Percentiles rank a stretch among this genome's conserved stretches.
Evolutionary conservation across 2,329 filamentous ascomycete species (phyloP).

Genomic region (Phialophora chinensis): DNA sequence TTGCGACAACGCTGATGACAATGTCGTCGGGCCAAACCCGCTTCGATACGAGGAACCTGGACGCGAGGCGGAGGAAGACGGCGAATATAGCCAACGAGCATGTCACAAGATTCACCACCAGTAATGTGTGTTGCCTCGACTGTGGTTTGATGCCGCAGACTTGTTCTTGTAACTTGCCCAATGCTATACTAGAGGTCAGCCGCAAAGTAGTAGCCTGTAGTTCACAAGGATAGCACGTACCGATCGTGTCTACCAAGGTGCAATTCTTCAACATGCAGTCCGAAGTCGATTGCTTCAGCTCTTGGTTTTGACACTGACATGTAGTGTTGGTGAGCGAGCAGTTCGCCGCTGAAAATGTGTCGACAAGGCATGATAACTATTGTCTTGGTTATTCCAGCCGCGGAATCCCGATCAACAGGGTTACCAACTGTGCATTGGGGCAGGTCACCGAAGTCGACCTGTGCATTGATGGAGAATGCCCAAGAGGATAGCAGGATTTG

Average conservation of each 20-base stretch:
- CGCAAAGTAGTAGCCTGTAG: not conserved
- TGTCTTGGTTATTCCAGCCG: not conserved
- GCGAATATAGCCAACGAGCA: not conserved
- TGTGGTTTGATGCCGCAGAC: not conserved
- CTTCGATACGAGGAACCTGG: not conserved
- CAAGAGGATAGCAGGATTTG: not conserved
- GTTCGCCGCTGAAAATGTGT: slow-evolving; percentile 37
- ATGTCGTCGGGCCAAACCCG: not conserved
- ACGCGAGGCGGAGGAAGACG: not conserved
- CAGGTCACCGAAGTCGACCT: not conserved
- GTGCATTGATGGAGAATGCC: not conserved
- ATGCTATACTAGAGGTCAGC: not conserved
- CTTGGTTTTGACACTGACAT: slow-evolving; percentile 2
- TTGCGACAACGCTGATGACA: not conserved
- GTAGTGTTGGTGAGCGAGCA: slow-evolving; percentile 27
- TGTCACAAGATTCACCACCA: not conserved
- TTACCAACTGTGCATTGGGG: not conserved
- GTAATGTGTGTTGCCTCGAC: not conserved
- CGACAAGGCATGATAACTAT: slow-evolving; percentile 5
- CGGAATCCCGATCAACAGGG: not conserved
- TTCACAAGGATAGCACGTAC: not conserved
- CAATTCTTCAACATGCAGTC: slow-evolving; percentile 2
- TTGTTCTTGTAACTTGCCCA: slow-evolving; percentile 1
- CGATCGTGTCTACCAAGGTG: not conserved
- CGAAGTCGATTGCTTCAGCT: not conserved